Conservation (phyloP, 2,329 filamentous ascomycete species). For the Zymoseptoria ardabiliae region DNA sequence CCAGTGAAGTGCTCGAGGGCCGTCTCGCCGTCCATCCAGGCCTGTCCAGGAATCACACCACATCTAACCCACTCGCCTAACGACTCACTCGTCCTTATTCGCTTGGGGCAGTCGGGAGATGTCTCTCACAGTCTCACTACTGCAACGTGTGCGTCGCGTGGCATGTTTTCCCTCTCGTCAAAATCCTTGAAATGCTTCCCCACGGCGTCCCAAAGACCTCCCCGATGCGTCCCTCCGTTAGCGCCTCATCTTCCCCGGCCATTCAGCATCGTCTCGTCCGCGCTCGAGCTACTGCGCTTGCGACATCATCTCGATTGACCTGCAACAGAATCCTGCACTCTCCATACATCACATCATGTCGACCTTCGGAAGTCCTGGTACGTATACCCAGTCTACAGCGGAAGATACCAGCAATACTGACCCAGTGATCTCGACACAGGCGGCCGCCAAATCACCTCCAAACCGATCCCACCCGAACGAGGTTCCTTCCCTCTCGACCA, state of each 20-base stretch:
- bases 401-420: neutral
- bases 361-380: constrained; percentile 54
- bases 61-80: neutral
- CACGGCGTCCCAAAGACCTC: neutral
- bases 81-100: neutral
- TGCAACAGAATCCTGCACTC: neutral
- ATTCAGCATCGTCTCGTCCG: neutral
- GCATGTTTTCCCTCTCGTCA: neutral
- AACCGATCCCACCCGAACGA: constrained; percentile 75
- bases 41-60: neutral
- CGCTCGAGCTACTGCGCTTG: neutral
- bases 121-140: neutral
- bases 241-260: neutral
- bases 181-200: neutral
- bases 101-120: neutral
- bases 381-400: neutral
- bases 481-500: constrained; percentile 96
- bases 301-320: neutral
- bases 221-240: neutral
- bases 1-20: neutral
- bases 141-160: neutral
- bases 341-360: constrained; percentile 21
- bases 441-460: constrained; percentile 54
- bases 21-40: neutral
- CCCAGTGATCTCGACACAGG: constrained; percentile 39